phyloP scores from a whole-genome alignment of 1,284 basidiomycete genomes.

The Hemileia vastatrix region DNA sequence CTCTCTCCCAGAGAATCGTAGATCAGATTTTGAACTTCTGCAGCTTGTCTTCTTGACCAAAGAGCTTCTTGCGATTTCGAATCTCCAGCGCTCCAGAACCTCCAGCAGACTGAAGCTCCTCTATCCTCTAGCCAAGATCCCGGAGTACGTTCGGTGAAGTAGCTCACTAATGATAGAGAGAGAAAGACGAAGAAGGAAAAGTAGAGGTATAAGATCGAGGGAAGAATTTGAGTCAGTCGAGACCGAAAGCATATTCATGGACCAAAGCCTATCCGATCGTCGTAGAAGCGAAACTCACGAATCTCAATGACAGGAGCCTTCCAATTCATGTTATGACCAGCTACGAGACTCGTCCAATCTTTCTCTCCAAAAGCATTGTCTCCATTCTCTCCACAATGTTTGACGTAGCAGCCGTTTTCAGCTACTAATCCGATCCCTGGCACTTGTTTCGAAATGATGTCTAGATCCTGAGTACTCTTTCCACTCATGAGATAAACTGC shows the following conservation, averaged over 20 bases:
- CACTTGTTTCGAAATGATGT: slow-evolving; percentile 54
- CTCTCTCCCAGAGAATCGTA: slow-evolving; percentile 62
- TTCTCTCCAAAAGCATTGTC: slow-evolving; percentile 31
- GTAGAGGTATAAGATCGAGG: not conserved
- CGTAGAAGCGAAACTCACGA: slow-evolving; percentile 50
- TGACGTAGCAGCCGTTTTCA: slow-evolving; percentile 78
- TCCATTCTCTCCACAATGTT: slow-evolving; percentile 48
- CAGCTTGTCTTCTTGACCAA: slow-evolving; percentile 74
- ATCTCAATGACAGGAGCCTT: slow-evolving; percentile 69
- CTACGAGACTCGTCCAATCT: slow-evolving; percentile 66
- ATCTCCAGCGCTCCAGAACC: slow-evolving; percentile 59
- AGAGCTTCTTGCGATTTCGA: slow-evolving; percentile 53
- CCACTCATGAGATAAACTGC: slow-evolving; percentile 76
- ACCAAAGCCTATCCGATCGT: not conserved
- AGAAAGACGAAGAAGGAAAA: not conserved
- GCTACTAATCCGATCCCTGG: slow-evolving; percentile 70
- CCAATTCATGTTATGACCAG: slow-evolving; percentile 68
- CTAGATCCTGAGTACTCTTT: slow-evolving; percentile 57
- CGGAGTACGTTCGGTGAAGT: slow-evolving; percentile 81
- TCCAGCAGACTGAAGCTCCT: slow-evolving; percentile 71
- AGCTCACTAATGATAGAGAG: slow-evolving; percentile 11
- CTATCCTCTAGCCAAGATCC: slow-evolving; percentile 73
- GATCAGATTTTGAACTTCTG: slow-evolving; percentile 81
- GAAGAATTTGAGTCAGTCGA: not conserved
- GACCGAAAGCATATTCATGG: slow-evolving; percentile 49